Base-by-base conservation (phyloP, 805 yeast genomes). In the Priceomyces melissophilus region DNA sequence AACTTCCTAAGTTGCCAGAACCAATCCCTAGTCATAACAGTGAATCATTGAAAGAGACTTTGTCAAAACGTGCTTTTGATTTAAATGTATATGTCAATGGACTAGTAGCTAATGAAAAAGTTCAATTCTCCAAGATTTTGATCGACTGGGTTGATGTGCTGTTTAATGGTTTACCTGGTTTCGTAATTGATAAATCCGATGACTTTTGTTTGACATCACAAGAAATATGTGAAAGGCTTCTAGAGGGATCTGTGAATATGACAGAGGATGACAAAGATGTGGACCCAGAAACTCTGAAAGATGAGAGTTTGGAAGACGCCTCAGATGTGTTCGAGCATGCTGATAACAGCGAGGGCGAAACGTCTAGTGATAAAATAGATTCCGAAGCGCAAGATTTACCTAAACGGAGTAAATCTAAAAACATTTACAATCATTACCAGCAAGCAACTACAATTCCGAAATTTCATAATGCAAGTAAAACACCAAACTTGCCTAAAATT, bases 391-490 rank as follows among this genome's bases (percentile, higher is more conserved):
- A 15, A 30, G 49, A 42, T 10, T 41, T 46, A 15, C 55, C 58
- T 8, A 50, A 49, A 31, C 41, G 62, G 14, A 43, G 54, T 16
- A 55, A 55, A 36, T 55, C 65, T 38, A 59, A 54, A 39, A 61
- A 58, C 41, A 62, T 55, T 16, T 63, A 57, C 46, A 63, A 63
- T 39, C 60, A 60, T 42, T 63, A 63, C 41, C 67, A 58, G 37
- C 69, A 59, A 49, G 44, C 27, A 5, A 33, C 14, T 16, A 33
- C 15, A 37, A 28, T 35, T 4, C 20, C 15, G 8, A 26, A n/a
- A 13, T 13, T 12, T n/a, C 27, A 28, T 3, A 23, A 11, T 12
- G 30, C 30, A n/a, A 14, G 17, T n/a, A 32, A 11, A n/a, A 25
- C 13, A 27, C 14, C 29, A 12, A n/a, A 10, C n/a, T 25, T 30